Conservation (phyloP, 192 early-diverging fungal genomes). For the Phycomyces blakesleeanus region DNA sequence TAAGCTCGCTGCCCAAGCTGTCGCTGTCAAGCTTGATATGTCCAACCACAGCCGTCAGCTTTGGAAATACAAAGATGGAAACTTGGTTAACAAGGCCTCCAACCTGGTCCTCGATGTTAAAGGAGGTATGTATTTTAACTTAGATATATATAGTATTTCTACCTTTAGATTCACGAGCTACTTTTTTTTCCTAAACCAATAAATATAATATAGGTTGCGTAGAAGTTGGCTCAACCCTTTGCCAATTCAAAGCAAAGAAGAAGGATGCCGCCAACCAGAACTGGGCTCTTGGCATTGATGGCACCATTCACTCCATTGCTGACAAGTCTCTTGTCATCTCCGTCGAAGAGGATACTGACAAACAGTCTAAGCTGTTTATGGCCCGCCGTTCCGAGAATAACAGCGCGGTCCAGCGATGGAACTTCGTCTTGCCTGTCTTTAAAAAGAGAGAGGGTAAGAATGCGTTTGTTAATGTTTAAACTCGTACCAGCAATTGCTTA, state of each 20-base stretch:
- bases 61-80: conserved; percentile 38
- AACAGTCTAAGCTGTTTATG: neutral
- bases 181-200: neutral
- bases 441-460: conserved; percentile 24
- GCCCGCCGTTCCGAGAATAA: neutral
- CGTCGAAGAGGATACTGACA: neutral
- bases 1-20: conserved; percentile 19
- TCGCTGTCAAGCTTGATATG: conserved; percentile 12
- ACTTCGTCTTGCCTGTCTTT: conserved; percentile 34
- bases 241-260: conserved; percentile 25
- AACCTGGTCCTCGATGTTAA: conserved; percentile 30
- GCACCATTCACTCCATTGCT: conserved; percentile 22
- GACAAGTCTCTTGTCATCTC: conserved; percentile 18
- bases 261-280: conserved; percentile 24
- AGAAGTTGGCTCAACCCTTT: conserved; percentile 9
- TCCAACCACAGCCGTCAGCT: conserved; percentile 29
- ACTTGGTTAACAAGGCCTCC: conserved; percentile 37
- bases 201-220: conserved; percentile 13
- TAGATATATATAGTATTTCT: too few relatives aligned
- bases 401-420: conserved; percentile 29
- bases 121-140: conserved; percentile 23
- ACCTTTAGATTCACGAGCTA: neutral
- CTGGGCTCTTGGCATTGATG: conserved; percentile 26
- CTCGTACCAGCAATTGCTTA: too few relatives aligned
- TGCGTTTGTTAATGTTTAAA: neutral